Base-by-base conservation (phyloP, 2,329 filamentous ascomycete genomes). In the Verticillium alfalfae region DNA sequence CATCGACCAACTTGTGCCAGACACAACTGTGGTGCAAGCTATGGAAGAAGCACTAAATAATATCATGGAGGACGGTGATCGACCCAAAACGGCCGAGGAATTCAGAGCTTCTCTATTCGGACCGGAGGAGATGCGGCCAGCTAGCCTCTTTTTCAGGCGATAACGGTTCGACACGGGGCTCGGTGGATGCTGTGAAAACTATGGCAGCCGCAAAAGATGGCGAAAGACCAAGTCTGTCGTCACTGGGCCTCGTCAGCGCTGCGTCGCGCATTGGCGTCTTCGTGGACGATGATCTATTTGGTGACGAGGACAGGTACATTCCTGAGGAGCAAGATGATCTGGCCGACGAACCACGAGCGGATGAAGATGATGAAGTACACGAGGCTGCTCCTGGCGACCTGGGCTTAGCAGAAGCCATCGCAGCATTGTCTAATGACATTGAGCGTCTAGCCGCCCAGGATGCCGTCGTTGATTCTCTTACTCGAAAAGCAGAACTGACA, bases 321-420 rank as follows among this genome's bases (percentile, higher is more conserved):
- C 90, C 93, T 59, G 94, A 97, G 67, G 93, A 97, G 69, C 88
- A 89, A 59, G 91, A 93, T 58, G 92, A 94, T 62, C 82, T 83
- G 1, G 85, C 87, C 10, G 81, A 81, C 26, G 80, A 81, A 22
- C 79, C 79, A 2, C 79, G 81, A 13, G 80, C 81, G 3, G 85
- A 87, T 56, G 82, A 87, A 5, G 86, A 89, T 13, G 93, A 97
- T 65, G 89, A 93, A 67, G 92, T 99, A 9, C 92, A 96, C 67
- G 91, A 97, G 79, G 96, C 95, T 54, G 94, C 93, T 0, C 95
- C 96, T 1, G 95, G 95, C 41, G 95, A 99, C 72, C 83, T 99
- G 2, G 95, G 95, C 0, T 77, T 99, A 38, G 92, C 93, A 0
- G 96, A 99, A 77, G 94, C 96, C 10, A 97, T 99, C 66, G 88